These are phyloP conservation scores for Diaporthe humulicola DNA, from an alignment of 2,329 filamentous ascomycete genomes.

Conservation along the genomic window DNA sequence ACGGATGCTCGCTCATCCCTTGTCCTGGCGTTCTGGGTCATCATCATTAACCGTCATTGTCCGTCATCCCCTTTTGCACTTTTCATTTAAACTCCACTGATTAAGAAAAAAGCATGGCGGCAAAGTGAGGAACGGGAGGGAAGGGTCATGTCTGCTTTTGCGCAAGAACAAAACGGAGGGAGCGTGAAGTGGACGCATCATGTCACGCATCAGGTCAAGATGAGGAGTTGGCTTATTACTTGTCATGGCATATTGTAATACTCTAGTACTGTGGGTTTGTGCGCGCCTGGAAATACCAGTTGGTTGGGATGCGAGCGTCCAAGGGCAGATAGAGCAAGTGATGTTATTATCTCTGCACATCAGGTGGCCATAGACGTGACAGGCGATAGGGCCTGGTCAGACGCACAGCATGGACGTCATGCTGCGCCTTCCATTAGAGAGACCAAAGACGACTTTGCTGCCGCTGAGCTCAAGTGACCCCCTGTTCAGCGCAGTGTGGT, in stretches of 20 bases:
- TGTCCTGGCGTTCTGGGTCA: slow-evolving; percentile 14
- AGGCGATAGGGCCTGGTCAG: too few species aligned
- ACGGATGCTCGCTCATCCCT: background rate
- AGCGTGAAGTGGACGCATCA: slow-evolving; percentile 5
- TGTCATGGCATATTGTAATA: slow-evolving; percentile 33
- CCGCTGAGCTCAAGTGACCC: background rate
- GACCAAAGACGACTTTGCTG: background rate
- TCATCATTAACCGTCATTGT: background rate
- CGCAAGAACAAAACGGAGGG: background rate
- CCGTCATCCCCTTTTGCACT: background rate
- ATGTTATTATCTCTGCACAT: background rate
- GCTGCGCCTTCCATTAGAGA: background rate
- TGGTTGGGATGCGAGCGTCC: background rate
- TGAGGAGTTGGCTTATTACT: slow-evolving; percentile 21
- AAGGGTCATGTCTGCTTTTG: slow-evolving; percentile 7
- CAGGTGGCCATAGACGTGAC: background rate
- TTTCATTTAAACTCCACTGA: background rate
- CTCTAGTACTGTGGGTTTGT: slow-evolving; percentile 24
- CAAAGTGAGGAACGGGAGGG: background rate
- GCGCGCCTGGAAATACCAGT: slow-evolving; percentile 2
- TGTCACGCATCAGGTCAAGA: slow-evolving; percentile 12
- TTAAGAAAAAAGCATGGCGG: slow-evolving; percentile 19
- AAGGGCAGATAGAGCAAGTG: slow-evolving; percentile 20
- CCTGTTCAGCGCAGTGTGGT: background rate
- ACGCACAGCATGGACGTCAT: background rate